Conservation (phyloP, 1,284 basidiomycete species). For the Moesziomyces antarcticus region DNA sequence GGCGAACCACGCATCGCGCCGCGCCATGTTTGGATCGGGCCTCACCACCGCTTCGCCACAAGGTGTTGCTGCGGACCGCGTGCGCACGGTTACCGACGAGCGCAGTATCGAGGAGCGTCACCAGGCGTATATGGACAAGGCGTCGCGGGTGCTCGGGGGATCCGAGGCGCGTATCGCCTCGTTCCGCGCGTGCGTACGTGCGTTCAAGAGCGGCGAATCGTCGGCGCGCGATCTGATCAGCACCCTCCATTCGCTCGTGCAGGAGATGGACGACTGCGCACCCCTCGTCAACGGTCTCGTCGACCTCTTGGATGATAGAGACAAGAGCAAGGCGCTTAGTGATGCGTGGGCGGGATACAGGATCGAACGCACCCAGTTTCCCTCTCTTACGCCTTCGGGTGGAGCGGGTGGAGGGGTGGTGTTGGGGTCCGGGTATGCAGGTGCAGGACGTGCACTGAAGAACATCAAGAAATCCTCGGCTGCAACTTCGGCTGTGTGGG, state of each 20-base stretch:
- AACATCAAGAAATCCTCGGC: slow-evolving; percentile 79
- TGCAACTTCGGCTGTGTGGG: slow-evolving; percentile 79
- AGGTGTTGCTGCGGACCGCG: slow-evolving; percentile 25
- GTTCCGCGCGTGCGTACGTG: slow-evolving; percentile 82
- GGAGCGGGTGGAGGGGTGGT: neutral
- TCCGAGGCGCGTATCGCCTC: slow-evolving; percentile 79
- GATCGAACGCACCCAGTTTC: slow-evolving; percentile 75
- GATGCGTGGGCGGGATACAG: slow-evolving; percentile 85
- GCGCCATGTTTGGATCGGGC: slow-evolving; percentile 42
- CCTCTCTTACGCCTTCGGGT: slow-evolving; percentile 25
- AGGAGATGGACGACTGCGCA: slow-evolving; percentile 68
- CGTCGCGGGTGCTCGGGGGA: slow-evolving; percentile 75
- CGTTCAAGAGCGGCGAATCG: slow-evolving; percentile 82
- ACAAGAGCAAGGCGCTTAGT: slow-evolving; percentile 82
- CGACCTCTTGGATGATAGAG: slow-evolving; percentile 73
- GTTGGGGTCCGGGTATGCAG: slow-evolving; percentile 14
- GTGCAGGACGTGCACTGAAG: slow-evolving; percentile 76
- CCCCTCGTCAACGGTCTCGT: slow-evolving; percentile 80
- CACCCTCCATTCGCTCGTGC: slow-evolving; percentile 85
- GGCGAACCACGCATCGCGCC: slow-evolving; percentile 44
- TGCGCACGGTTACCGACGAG: slow-evolving; percentile 73
- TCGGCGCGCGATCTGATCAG: slow-evolving; percentile 85
- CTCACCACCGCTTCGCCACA: slow-evolving; percentile 40
- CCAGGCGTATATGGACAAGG: slow-evolving; percentile 76
- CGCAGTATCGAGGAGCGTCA: slow-evolving; percentile 71